Percentiles rank a stretch among this genome's conserved stretches.
These are phyloP conservation scores for Alternaria rosae DNA, from an alignment of 2,329 filamentous ascomycete species.

Conservation along the genomic window DNA sequence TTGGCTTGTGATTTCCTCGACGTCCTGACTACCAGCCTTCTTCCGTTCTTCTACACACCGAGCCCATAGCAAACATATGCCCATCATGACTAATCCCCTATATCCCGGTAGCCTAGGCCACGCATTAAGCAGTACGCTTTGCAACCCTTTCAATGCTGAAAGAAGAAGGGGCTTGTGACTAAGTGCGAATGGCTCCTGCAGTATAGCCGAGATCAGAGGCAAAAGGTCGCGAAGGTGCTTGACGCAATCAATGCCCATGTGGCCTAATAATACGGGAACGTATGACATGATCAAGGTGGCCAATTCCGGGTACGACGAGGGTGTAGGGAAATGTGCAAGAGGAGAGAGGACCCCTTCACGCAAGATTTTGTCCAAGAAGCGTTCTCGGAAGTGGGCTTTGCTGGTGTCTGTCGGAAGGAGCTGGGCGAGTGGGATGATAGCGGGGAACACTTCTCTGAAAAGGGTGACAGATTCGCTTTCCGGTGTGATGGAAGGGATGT, in stretches of 20 bases:
- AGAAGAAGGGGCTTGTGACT: slow-evolving; percentile 62
- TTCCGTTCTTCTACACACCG: slow-evolving; percentile 29
- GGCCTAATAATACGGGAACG: slow-evolving; percentile 59
- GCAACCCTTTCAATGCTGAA: slow-evolving; percentile 62
- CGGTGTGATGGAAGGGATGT: slow-evolving; percentile 78
- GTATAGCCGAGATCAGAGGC: slow-evolving; percentile 68
- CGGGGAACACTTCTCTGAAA: slow-evolving; percentile 70
- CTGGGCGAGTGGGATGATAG: slow-evolving; percentile 65
- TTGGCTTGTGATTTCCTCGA: slow-evolving; percentile 22
- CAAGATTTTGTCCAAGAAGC: slow-evolving; percentile 55
- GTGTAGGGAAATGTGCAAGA: slow-evolving; percentile 61
- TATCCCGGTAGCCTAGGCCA: slow-evolving; percentile 74
- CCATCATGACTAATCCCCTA: slow-evolving; percentile 69
- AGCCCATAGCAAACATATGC: slow-evolving; percentile 55
- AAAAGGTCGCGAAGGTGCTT: slow-evolving; percentile 76
- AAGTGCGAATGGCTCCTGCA: slow-evolving; percentile 73
- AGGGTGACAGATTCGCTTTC: slow-evolving; percentile 72
- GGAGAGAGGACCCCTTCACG: slow-evolving; percentile 54
- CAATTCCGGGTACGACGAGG: slow-evolving; percentile 62
- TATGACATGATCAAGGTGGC: slow-evolving; percentile 64
- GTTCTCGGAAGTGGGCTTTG: slow-evolving; percentile 19
- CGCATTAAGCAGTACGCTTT: slow-evolving; percentile 66
- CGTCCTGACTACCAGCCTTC: slow-evolving; percentile 24
- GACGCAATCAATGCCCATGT: slow-evolving; percentile 67
- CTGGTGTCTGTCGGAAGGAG: slow-evolving; percentile 4